Evolutionary conservation across 2,329 filamentous ascomycete genomes (phyloP), one percentile per base, ranked within the genome.

Genomic region (Pleoardoris graminearum): DNA sequence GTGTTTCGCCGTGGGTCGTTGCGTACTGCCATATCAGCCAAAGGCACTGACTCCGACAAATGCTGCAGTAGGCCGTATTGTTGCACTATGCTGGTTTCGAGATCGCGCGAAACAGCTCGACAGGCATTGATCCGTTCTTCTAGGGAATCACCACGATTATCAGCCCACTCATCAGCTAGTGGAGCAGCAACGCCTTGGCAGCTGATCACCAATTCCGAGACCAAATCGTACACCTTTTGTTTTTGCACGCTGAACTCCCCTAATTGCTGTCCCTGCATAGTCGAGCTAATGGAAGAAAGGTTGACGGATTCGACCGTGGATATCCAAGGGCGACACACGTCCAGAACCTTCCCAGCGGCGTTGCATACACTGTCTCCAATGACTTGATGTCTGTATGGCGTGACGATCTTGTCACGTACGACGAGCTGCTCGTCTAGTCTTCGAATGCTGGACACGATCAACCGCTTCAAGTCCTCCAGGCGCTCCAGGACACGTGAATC

Each of bases 141-240:
- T 25, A 99, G 79, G 7, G 92, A 89, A 69, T 96, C 91, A 1
- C 91, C 91, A 37, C 91, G 86, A n/a, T 92, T 80, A 70, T 96
- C 91, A 3, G 92, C 85, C 94, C 94, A 99, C 75, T 99, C 94
- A 69, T 99, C 94, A 7, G 88, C 90, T 37, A 99, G 75, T 5
- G 94, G 94, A 7, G 90, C 90, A 5, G 91, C 90, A n/a, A 97
- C 88, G 21, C 89, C 86, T 74, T 99, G 94, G 66, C 92, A 97
- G 53, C 88, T 86, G 44, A 96, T 77, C 3, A 97, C 77, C 23
- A 99, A 82, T 70, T 97, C 94, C 7, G 91, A 92, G 50, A 96
- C 88, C 53, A 91, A 89, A 73, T 97, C 94, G 73, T 97, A 97
- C 16, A 96, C 80, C 62, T 88, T 89, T 72, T 99, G 94, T 75